These are phyloP conservation scores for Alnus glutinosa DNA, from an alignment of 306 rosid species.

Conservation along the genomic window DNA sequence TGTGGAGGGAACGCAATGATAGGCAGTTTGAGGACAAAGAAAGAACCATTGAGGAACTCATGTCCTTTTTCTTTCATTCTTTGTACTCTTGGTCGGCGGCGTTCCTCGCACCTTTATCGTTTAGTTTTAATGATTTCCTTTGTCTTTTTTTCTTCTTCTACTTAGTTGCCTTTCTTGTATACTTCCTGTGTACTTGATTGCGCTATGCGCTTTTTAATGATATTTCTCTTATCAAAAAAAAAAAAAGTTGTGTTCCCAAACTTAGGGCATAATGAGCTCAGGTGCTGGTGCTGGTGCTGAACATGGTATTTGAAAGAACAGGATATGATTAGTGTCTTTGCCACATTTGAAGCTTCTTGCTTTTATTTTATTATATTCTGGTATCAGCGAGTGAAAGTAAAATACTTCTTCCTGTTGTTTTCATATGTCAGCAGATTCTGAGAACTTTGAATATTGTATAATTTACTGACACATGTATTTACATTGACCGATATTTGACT, in stretches of 20 bases:
- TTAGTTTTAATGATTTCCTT: too few species aligned
- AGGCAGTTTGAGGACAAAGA: too few species aligned
- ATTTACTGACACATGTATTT: not conserved
- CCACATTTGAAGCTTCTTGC: not conserved
- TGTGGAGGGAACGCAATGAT: too few species aligned
- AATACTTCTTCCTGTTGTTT: not conserved
- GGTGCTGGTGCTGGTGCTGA: not conserved
- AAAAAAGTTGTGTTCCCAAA: not conserved
- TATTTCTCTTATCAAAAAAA: too few species aligned
- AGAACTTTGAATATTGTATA: not conserved
- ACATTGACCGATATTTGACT: not conserved
- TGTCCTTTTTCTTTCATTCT: too few species aligned
- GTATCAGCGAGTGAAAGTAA: not conserved
- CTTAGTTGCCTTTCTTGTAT: too few species aligned
- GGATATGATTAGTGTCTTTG: not conserved
- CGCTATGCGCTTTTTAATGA: too few species aligned
- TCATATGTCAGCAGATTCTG: not conserved
- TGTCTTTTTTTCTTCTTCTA: too few species aligned
- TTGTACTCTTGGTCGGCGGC: too few species aligned
- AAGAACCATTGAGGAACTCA: too few species aligned
- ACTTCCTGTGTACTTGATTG: too few species aligned
- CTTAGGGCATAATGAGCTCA: not conserved
- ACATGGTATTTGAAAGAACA: not conserved
- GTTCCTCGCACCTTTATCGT: too few species aligned
- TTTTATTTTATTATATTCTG: not conserved